These are phyloP conservation scores for Diversispora epigaea DNA, from an alignment of 192 early-diverging fungal species.

Conservation along the genomic window DNA sequence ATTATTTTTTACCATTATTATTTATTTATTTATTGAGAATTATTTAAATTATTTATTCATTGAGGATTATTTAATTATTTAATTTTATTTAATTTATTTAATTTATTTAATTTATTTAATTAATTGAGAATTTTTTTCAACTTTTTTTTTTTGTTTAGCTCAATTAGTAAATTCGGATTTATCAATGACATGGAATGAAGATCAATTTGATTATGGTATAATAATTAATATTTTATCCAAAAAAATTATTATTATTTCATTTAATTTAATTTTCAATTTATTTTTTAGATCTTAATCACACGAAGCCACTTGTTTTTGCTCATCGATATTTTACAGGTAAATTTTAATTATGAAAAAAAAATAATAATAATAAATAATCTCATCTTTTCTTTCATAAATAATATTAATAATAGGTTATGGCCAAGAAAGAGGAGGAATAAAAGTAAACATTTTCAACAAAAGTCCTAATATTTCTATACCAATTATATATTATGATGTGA, in stretches of 20 bases:
- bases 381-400: constrained; percentile 5
- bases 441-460: constrained; percentile 71
- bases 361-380: not conserved
- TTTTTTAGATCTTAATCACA: constrained; percentile 31
- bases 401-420: constrained; percentile 60
- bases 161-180: constrained; percentile 38
- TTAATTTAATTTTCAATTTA: not conserved
- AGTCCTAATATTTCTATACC: constrained; percentile 41
- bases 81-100: too few relatives aligned
- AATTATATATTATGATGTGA: constrained; percentile 69
- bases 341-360: not conserved
- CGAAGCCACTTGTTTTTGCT: constrained; percentile 49
- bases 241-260: not conserved
- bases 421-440: constrained; percentile 81
- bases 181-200: constrained; percentile 52
- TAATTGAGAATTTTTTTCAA: not conserved
- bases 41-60: not conserved
- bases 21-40: not conserved
- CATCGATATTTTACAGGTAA: constrained; percentile 65
- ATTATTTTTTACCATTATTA: not conserved
- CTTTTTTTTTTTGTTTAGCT: not conserved
- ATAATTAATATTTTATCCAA: not conserved
- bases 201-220: constrained; percentile 50
- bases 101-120: too few relatives aligned
- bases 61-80: not conserved